These are phyloP conservation scores for Russula griseocarnosa DNA, from an alignment of 768 basidiomycete species.

Conservation along the genomic window DNA sequence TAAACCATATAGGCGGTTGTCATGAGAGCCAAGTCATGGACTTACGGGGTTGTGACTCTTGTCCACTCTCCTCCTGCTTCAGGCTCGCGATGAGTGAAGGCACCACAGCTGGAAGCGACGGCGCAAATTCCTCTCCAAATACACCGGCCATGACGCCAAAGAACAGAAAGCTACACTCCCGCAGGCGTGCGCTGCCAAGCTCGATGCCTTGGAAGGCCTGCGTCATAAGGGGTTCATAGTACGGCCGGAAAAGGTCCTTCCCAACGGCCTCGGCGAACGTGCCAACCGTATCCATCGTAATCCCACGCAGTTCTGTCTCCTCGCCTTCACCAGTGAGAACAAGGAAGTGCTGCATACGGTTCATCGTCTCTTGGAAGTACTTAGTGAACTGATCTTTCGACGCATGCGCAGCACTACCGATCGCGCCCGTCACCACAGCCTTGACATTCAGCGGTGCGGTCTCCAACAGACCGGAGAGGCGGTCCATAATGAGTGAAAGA, in stretches of 20 bases:
- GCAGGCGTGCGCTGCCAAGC: conserved; percentile 78
- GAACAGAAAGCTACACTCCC: conserved; percentile 97
- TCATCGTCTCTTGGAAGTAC: conserved; percentile 92
- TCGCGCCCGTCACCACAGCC: conserved; percentile 93
- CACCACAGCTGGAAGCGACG: conserved; percentile 80
- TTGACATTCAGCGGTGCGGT: conserved; percentile 84
- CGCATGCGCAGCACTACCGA: conserved; percentile 96
- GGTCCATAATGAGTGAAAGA: conserved; percentile 91
- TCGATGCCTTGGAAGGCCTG: conserved; percentile 88
- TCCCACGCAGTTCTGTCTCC: conserved; percentile 90
- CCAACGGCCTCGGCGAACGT: conserved; percentile 98
- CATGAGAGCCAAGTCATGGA: not conserved
- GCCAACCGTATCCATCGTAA: conserved; percentile 98
- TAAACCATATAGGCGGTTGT: not conserved
- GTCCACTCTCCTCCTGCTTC: conserved; percentile 77
- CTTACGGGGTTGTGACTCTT: conserved; percentile 39
- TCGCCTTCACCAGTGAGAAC: conserved; percentile 82
- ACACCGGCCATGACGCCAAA: conserved; percentile 98
- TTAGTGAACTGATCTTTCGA: conserved; percentile 87
- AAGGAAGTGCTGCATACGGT: conserved; percentile 84
- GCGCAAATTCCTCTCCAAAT: conserved; percentile 90
- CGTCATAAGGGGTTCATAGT: conserved; percentile 95
- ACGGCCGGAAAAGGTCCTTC: conserved; percentile 88
- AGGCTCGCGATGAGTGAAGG: conserved; percentile 80
- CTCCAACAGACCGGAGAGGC: conserved; percentile 81